Percentiles rank a stretch among this genome's conserved stretches.
Evolutionary conservation across 768 basidiomycete genomes (phyloP).

Genomic region (Amanita pseudoporphyria): DNA sequence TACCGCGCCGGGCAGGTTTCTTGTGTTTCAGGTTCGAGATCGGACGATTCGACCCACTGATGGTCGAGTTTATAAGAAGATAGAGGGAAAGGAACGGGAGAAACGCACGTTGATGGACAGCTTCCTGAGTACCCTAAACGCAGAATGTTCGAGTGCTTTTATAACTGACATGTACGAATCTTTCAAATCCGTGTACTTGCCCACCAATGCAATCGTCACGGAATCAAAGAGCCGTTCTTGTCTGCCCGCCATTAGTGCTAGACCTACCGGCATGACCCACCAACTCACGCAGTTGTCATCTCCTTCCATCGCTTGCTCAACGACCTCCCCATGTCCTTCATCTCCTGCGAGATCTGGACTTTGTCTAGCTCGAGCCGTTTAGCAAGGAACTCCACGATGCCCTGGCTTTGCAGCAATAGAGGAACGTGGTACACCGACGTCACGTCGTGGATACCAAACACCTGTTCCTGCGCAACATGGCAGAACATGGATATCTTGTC

Average conservation of each 20-base stretch:
- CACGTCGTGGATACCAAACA: conserved; percentile 94
- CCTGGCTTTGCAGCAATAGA: conserved; percentile 83
- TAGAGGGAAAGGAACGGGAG: neutral
- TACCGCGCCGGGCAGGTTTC: conserved; percentile 76
- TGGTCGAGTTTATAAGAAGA: neutral
- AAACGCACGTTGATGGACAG: conserved; percentile 64
- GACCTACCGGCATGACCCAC: neutral
- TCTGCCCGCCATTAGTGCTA: conserved; percentile 28
- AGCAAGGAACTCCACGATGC: conserved; percentile 77
- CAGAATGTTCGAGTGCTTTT: conserved; percentile 95
- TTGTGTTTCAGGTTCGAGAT: conserved; percentile 78
- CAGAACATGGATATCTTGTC: conserved; percentile 99
- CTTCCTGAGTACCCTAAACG: conserved; percentile 83
- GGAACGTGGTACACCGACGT: conserved; percentile 97
- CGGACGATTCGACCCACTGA: conserved; percentile 94
- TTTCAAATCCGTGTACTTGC: conserved; percentile 94
- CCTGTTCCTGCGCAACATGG: conserved; percentile 83
- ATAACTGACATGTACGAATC: conserved; percentile 99
- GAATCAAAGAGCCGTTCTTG: conserved; percentile 88
- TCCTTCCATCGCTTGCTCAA: conserved; percentile 75
- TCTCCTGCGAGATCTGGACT: conserved; percentile 43
- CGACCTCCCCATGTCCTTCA: conserved; percentile 50
- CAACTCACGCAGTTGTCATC: conserved; percentile 65
- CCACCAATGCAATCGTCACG: conserved; percentile 86
- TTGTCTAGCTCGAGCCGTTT: conserved; percentile 69